Evolutionary conservation across 345 rosid genomes (phyloP).

Genomic region (Eucalyptus caleyi): DNA sequence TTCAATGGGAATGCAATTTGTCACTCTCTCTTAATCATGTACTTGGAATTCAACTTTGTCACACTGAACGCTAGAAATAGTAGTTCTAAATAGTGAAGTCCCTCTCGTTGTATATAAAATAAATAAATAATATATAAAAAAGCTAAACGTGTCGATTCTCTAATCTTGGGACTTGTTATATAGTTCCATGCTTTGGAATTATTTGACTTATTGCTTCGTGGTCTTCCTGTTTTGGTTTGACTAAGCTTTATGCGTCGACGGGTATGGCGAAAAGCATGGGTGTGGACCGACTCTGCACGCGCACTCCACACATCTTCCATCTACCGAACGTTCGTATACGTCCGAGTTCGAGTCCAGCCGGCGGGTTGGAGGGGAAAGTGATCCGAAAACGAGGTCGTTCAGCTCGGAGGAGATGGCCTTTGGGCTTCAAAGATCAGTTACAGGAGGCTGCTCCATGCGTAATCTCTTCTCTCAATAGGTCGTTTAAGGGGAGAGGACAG

Average conservation of each 20-base stretch:
- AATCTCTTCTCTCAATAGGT: not conserved
- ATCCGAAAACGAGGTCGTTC: not conserved
- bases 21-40: not conserved
- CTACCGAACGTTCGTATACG: not conserved
- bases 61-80: not conserved
- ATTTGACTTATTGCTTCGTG: not conserved
- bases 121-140: not conserved
- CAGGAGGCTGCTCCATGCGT: not conserved
- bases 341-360: not conserved
- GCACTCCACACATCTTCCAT: not conserved
- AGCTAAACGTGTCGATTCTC: not conserved
- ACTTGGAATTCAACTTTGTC: not conserved
- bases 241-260: not conserved
- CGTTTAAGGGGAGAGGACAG: not conserved
- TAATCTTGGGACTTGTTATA: accelerated
- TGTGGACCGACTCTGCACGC: not conserved
- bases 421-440: not conserved
- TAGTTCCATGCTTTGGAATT: not conserved
- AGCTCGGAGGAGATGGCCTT: not conserved
- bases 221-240: not conserved
- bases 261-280: not conserved
- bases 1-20: not conserved
- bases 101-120: too few relatives aligned
- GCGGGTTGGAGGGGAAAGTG: not conserved
- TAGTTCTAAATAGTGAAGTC: not conserved